phyloP scores from a whole-genome alignment of 2,329 filamentous ascomycete species.

The Colletotrichum spinosum region DNA sequence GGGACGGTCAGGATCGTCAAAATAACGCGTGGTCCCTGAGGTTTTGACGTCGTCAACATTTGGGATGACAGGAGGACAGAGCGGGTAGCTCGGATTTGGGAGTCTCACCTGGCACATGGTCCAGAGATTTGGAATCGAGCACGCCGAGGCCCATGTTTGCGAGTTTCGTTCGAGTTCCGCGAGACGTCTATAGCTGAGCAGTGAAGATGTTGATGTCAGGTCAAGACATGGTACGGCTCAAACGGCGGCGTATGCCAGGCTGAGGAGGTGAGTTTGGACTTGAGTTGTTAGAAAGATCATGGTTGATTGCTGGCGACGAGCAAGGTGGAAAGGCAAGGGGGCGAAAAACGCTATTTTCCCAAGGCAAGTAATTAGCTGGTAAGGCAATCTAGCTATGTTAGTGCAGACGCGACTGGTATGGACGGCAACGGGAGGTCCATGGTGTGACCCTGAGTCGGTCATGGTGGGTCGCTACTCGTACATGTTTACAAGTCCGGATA shows the following conservation, averaged over 20 bases:
- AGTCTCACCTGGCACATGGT: constrained; percentile 78
- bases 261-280: not conserved
- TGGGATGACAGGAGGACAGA: constrained; percentile 24
- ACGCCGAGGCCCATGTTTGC: constrained; percentile 77
- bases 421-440: not conserved
- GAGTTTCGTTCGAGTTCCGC: not conserved
- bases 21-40: constrained; percentile 72
- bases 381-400: too few relatives aligned
- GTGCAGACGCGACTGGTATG: too few relatives aligned
- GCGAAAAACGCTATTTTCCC: constrained; percentile 5
- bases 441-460: constrained; percentile 2
- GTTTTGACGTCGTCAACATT: constrained; percentile 16
- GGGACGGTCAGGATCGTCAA: constrained; percentile 66
- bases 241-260: not conserved
- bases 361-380: too few relatives aligned
- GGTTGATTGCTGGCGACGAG: not conserved
- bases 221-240: constrained; percentile 18
- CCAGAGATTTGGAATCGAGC: constrained; percentile 73
- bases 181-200: constrained; percentile 1
- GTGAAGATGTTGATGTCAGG: not conserved
- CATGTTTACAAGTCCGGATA: too few relatives aligned
- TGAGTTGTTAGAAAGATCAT: not conserved
- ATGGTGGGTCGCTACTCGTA: too few relatives aligned
- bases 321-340: not conserved
- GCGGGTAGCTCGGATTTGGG: not conserved